phyloP scores from a whole-genome alignment of 148 eudicot genomes.

The Salicornia ramosissima region DNA sequence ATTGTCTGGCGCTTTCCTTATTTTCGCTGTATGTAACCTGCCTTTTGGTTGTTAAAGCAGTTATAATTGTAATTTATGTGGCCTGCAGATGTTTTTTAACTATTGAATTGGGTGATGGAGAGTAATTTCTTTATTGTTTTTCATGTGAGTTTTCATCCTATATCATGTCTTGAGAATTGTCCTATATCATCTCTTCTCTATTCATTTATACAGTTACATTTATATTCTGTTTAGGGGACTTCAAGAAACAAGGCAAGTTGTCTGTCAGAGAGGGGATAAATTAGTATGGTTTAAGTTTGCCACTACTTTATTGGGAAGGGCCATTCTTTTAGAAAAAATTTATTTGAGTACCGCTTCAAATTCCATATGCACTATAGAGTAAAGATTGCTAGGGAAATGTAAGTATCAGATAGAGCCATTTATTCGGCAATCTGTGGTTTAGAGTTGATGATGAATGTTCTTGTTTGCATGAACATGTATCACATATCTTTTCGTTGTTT shows the following conservation, averaged over 20 bases:
- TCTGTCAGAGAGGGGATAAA: background rate
- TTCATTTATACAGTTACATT: background rate
- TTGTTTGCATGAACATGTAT: background rate
- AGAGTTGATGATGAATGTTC: background rate
- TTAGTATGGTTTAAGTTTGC: background rate
- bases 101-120: background rate
- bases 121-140: background rate
- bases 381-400: background rate
- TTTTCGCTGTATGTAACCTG: constrained; percentile 48
- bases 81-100: background rate
- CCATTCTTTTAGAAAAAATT: background rate
- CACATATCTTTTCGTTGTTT: background rate
- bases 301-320: background rate
- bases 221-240: background rate
- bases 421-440: background rate
- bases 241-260: background rate
- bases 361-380: background rate
- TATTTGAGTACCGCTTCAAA: background rate
- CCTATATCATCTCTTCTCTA: background rate
- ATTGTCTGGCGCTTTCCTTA: constrained; percentile 82
- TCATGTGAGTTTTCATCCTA: background rate
- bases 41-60: constrained; percentile 15
- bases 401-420: background rate
- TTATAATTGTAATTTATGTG: background rate
- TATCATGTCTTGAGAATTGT: background rate